Evolutionary conservation across 2,329 filamentous ascomycete species (phyloP), one percentile per base, ranked within the genome.

Genomic region (Aspergillus sergii): DNA sequence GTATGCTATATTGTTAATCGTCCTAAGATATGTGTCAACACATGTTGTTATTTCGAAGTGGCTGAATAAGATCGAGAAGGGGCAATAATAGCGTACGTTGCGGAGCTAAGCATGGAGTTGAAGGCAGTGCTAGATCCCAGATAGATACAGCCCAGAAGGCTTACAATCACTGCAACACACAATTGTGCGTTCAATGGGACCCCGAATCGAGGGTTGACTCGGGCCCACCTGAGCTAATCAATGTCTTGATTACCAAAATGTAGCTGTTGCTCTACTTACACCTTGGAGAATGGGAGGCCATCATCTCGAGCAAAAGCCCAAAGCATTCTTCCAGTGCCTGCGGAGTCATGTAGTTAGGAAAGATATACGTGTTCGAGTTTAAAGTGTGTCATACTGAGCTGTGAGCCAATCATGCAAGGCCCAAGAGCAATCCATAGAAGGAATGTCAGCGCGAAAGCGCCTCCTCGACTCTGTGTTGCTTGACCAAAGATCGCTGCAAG

Each of bases 61-160:
- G 16, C 28, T 1, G 28, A 34, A 28, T 2, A 19, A 51, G 36
- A 23, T 12, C 14, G 23, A n/a, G 4, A 39, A 54, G 11, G n/a
- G 19, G 28, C 41, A 0, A 32, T 23, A n/a, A 32, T n/a, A 51
- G 48, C 60, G 16, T 64, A 69, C 69, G 71, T 69, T 11, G 70
- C 64, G 0, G 67, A 69, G 53, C 66, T 59, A 62, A 76, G 71
- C 75, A 76, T 75, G 0, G 89, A 88, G 54, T 86, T 85, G 75
- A 92, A 92, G 0, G 90, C 89, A 0, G 88, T 89, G 2, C 81
- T 84, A 41, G 82, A 88, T n/a, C 86, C 89, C 1, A 91, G 82
- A 62, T 91, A 91, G 43, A 92, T 87, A 41, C 81, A 82, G 0
- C 88, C 89, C 0, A 92, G 77, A 0, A 89, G 70, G 0, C 86